phyloP scores from a whole-genome alignment of 768 basidiomycete species.

The Boletus sensibilis region DNA sequence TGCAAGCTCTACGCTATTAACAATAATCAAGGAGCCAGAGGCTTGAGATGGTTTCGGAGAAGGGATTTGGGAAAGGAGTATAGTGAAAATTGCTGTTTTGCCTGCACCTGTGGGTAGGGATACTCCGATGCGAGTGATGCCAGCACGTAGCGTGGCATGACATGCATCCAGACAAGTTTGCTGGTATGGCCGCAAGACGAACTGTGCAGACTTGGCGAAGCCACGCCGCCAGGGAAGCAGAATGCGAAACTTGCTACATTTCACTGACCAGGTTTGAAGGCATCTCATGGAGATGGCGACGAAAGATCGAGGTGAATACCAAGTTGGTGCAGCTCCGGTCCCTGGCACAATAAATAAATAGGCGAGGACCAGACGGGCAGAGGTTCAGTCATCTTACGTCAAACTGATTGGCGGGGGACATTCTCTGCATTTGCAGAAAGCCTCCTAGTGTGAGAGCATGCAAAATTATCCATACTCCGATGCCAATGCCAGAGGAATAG shows the following conservation, averaged over 20 bases:
- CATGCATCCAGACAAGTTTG: slow-evolving; percentile 77
- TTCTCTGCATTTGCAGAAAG: slow-evolving; percentile 19
- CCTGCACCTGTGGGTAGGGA: slow-evolving; percentile 83
- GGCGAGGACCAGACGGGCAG: not conserved
- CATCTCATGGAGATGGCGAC: slow-evolving; percentile 14
- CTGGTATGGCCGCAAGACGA: slow-evolving; percentile 82
- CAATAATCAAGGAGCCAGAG: slow-evolving; percentile 71
- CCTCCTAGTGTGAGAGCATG: slow-evolving; percentile 28
- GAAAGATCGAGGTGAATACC: not conserved
- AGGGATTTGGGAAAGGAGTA: slow-evolving; percentile 65
- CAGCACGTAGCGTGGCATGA: slow-evolving; percentile 61
- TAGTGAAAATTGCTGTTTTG: slow-evolving; percentile 92
- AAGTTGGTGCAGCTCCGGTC: not conserved
- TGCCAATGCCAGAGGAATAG: slow-evolving; percentile 21
- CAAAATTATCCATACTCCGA: slow-evolving; percentile 19
- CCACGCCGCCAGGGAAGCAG: slow-evolving; percentile 4
- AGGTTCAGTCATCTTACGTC: not conserved
- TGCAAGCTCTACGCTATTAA: slow-evolving; percentile 88
- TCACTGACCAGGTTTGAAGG: not conserved
- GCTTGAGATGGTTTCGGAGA: slow-evolving; percentile 46
- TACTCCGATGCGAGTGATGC: slow-evolving; percentile 76
- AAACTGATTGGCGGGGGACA: not conserved
- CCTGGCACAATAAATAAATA: not conserved
- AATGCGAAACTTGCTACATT: not conserved
- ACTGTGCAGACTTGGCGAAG: not conserved